A percentile compares a stretch with the other conserved stretches of the same genome.
Conservation (phyloP, 1,284 basidiomycete species). For the Dichomitus squalens region DNA sequence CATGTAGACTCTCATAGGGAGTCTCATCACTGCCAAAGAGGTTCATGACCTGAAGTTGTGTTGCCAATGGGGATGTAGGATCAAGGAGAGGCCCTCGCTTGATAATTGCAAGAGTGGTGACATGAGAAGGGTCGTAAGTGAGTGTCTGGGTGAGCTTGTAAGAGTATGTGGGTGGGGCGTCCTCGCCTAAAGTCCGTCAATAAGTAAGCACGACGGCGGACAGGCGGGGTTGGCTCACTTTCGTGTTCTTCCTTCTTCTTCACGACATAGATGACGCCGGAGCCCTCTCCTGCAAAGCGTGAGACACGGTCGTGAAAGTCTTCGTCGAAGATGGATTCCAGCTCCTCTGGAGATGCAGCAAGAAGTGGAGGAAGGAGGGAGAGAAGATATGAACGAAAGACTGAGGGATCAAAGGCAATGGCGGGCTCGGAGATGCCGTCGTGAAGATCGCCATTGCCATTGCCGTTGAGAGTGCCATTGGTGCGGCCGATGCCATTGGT, state of each 20-base stretch:
- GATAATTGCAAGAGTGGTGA: constrained; percentile 92
- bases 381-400: constrained; percentile 69
- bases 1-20: constrained; percentile 95
- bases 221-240: constrained; percentile 46
- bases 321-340: constrained; percentile 70
- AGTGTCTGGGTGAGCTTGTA: constrained; percentile 77
- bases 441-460: constrained; percentile 31
- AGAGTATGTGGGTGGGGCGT: constrained; percentile 58
- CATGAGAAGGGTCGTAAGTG: constrained; percentile 80
- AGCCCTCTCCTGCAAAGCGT: constrained; percentile 74
- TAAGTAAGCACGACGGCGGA: not conserved
- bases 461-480: constrained; percentile 27
- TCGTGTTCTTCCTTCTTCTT: constrained; percentile 74
- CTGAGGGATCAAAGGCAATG: constrained; percentile 56
- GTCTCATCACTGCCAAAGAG: constrained; percentile 90
- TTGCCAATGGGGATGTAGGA: constrained; percentile 73
- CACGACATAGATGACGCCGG: constrained; percentile 75
- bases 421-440: constrained; percentile 29
- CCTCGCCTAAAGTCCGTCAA: constrained; percentile 45
- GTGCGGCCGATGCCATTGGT: constrained; percentile 22
- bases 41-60: constrained; percentile 91
- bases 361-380: constrained; percentile 76
- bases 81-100: constrained; percentile 89
- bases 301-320: constrained; percentile 75
- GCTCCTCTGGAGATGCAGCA: constrained; percentile 61